phyloP scores from a whole-genome alignment of 1,139 yeast genomes.

The Yamadazyma aaseri region DNA sequence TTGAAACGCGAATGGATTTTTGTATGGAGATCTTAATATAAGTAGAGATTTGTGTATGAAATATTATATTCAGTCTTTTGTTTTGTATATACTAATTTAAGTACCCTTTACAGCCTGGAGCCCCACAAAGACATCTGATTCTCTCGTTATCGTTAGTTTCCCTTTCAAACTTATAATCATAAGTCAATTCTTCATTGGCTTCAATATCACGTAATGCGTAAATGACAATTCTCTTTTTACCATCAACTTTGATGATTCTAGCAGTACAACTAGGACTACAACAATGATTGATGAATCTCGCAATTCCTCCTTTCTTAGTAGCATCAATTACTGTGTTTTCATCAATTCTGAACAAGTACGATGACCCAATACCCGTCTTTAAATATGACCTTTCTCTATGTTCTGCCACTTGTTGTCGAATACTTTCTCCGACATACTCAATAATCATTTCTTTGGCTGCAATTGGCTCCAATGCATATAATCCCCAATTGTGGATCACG shows the following conservation, averaged over 20 bases:
- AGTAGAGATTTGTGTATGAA: too few species aligned
- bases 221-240: conserved; percentile 89
- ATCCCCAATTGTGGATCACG: conserved; percentile 97
- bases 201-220: conserved; percentile 88
- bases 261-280: conserved; percentile 98
- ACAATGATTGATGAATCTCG: conserved; percentile 93
- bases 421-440: conserved; percentile 96
- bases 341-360: conserved; percentile 88
- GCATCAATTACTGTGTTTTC: conserved; percentile 97
- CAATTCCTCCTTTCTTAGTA: conserved; percentile 95
- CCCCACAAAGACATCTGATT: conserved; percentile 91
- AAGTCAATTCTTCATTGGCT: conserved; percentile 89
- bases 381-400: conserved; percentile 83
- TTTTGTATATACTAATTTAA: conserved; percentile 49
- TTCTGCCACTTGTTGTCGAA: conserved; percentile 93
- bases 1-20: background rate
- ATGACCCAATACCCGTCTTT: conserved; percentile 92
- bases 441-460: conserved; percentile 96
- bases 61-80: too few species aligned
- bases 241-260: conserved; percentile 92
- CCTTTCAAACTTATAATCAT: conserved; percentile 92
- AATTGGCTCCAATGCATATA: conserved; percentile 92
- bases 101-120: conserved; percentile 90
- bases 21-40: too few species aligned
- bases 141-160: conserved; percentile 90